phyloP scores from a whole-genome alignment of 805 yeast species.

The Millerozyma acaciae region DNA sequence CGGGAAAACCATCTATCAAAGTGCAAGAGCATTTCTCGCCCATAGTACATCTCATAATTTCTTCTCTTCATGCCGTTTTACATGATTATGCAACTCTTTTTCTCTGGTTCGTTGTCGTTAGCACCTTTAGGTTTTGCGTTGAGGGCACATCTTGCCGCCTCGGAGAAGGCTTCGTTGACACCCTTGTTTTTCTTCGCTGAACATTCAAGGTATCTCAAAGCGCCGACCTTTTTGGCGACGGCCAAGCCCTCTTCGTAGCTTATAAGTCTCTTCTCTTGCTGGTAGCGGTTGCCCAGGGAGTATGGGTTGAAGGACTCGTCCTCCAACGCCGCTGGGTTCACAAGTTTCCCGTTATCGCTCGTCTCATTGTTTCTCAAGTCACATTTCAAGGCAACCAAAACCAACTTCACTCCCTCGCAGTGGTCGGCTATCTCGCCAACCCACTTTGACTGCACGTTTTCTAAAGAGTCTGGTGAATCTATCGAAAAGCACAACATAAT shows the following conservation, averaged over 20 bases:
- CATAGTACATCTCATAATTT: too few relatives aligned
- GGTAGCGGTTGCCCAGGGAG: slow-evolving; percentile 29
- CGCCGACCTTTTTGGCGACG: slow-evolving; percentile 91
- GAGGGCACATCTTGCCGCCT: slow-evolving; percentile 95
- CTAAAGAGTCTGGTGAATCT: slow-evolving; percentile 90
- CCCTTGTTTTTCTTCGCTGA: slow-evolving; percentile 96
- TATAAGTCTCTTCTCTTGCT: slow-evolving; percentile 52
- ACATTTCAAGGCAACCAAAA: slow-evolving; percentile 90
- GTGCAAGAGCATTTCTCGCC: too few relatives aligned
- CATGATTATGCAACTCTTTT: slow-evolving; percentile 38
- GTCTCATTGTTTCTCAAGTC: slow-evolving; percentile 77
- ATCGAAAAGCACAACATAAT: slow-evolving; percentile 95
- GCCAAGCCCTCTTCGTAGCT: slow-evolving; percentile 90
- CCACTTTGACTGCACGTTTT: slow-evolving; percentile 95
- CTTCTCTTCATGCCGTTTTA: slow-evolving; percentile 12
- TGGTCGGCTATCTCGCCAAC: slow-evolving; percentile 95
- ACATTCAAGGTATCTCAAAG: slow-evolving; percentile 91
- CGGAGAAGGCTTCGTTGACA: slow-evolving; percentile 98
- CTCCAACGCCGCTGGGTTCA: slow-evolving; percentile 11
- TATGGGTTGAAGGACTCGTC: slow-evolving; percentile 33
- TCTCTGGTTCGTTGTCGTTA: slow-evolving; percentile 42
- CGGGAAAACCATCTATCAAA: too few relatives aligned
- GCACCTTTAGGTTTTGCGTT: slow-evolving; percentile 83
- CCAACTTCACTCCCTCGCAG: slow-evolving; percentile 93
- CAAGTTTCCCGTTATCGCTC: slow-evolving; percentile 21